phyloP scores from a whole-genome alignment of 208 protist species.

The Acanthamoeba quina region DNA sequence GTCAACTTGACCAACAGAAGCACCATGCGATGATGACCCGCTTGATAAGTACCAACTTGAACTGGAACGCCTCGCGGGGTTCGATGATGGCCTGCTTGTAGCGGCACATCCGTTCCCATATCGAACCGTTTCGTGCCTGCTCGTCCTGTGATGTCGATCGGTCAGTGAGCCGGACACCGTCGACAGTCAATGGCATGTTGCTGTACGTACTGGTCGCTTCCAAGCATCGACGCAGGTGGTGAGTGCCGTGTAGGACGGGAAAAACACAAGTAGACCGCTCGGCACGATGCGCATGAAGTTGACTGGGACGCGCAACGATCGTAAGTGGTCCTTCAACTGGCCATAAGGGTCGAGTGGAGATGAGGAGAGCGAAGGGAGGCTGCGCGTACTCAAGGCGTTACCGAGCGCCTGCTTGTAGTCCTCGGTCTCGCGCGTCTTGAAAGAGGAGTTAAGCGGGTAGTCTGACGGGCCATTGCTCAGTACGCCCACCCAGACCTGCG shows the following conservation, averaged over 20 bases:
- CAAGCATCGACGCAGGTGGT: slow-evolving; percentile 80
- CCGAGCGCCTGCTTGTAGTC: slow-evolving; percentile 56
- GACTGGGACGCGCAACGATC: slow-evolving; percentile 52
- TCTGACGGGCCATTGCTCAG: slow-evolving; percentile 71
- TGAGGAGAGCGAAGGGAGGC: not conserved
- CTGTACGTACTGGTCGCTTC: slow-evolving; percentile 53
- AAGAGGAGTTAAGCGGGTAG: slow-evolving; percentile 78
- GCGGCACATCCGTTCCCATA: slow-evolving; percentile 76
- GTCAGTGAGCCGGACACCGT: not conserved
- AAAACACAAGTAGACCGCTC: slow-evolving; percentile 97
- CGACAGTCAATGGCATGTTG: not conserved
- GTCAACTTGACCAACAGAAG: not conserved
- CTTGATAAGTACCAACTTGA: slow-evolving; percentile 15
- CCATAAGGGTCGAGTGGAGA: too few species aligned
- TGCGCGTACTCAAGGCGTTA: slow-evolving; percentile 52
- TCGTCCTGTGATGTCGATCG: not conserved
- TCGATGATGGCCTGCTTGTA: slow-evolving; percentile 78
- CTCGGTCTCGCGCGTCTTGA: slow-evolving; percentile 66
- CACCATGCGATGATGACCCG: too few species aligned
- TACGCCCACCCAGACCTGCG: slow-evolving; percentile 84
- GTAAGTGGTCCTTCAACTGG: slow-evolving; percentile 4
- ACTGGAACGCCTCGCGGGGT: slow-evolving; percentile 59
- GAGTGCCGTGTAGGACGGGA: slow-evolving; percentile 92
- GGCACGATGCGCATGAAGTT: slow-evolving; percentile 90
- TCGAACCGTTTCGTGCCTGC: slow-evolving; percentile 25